Evolutionary conservation across 1,139 yeast species (phyloP).

Genomic region (Schizosaccharomyces versatilis): DNA sequence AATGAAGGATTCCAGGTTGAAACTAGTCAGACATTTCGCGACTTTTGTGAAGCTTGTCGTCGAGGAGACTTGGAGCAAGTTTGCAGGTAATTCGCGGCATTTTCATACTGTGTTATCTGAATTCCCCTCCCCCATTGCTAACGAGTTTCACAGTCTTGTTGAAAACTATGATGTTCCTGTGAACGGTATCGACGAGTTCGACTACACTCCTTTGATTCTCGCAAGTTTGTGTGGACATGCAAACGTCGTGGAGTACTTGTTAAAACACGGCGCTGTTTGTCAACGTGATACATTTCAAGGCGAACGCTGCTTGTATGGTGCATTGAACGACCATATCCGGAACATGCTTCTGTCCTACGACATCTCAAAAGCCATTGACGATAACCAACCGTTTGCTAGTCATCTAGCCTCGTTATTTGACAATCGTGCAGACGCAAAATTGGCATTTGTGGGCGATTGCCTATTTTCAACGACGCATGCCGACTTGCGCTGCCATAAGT

Average conservation of each 20-base stretch:
- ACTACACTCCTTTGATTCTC: slow-evolving; percentile 30
- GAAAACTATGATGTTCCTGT: slow-evolving; percentile 17
- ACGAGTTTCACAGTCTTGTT: background rate
- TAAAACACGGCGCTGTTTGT: slow-evolving; percentile 50
- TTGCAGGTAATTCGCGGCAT: slow-evolving; percentile 27
- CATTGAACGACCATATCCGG: slow-evolving; percentile 43
- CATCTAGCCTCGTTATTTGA: slow-evolving; percentile 34
- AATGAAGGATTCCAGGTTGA: background rate
- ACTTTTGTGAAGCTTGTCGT: slow-evolving; percentile 46
- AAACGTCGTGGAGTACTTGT: slow-evolving; percentile 33
- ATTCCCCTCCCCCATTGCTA: background rate
- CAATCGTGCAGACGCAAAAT: slow-evolving; percentile 9
- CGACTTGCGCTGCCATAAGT: slow-evolving; percentile 18
- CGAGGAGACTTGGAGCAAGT: slow-evolving; percentile 44
- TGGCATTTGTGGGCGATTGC: slow-evolving; percentile 5
- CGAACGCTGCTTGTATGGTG: slow-evolving; percentile 59
- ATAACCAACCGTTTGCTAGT: slow-evolving; percentile 52
- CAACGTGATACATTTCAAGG: slow-evolving; percentile 66
- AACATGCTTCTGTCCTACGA: slow-evolving; percentile 36
- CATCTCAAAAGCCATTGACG: slow-evolving; percentile 45
- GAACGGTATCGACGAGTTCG: slow-evolving; percentile 49
- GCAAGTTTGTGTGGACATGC: slow-evolving; percentile 60
- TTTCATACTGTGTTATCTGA: background rate
- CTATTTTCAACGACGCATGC: background rate
- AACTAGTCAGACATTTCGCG: slow-evolving; percentile 18